phyloP scores from a whole-genome alignment of 768 basidiomycete species.

The Tulasnella sp. region DNA sequence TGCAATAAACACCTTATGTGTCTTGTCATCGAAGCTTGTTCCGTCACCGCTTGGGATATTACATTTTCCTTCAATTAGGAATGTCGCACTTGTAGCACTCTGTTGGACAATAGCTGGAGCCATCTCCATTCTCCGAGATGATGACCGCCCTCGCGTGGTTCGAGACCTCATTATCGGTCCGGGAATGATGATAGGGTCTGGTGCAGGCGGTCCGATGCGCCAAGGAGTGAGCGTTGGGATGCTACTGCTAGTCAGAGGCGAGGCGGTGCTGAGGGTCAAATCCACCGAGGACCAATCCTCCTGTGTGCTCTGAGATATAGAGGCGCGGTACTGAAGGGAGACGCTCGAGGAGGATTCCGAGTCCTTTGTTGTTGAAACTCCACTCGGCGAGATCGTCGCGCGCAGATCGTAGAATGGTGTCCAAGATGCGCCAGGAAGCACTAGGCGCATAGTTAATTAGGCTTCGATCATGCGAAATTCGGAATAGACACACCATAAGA shows the following conservation, averaged over 20 bases:
- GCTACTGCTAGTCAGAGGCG: constrained; percentile 11
- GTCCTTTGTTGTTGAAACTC: constrained; percentile 23
- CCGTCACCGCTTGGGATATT: constrained; percentile 17
- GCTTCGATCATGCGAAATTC: neutral
- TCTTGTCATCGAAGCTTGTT: neutral
- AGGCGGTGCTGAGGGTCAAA: constrained; percentile 20
- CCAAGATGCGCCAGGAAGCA: constrained; percentile 44
- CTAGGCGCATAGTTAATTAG: constrained; percentile 20
- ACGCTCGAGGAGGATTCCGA: neutral
- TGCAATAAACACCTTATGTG: constrained; percentile 19
- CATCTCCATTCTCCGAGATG: neutral
- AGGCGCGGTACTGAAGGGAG: constrained; percentile 19
- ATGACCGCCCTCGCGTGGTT: too few relatives aligned
- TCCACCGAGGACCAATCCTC: constrained; percentile 20
- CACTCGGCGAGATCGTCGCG: constrained; percentile 35
- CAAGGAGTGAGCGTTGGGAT: constrained; percentile 18
- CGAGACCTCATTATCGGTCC: too few relatives aligned
- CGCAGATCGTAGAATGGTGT: constrained; percentile 49
- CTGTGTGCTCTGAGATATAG: constrained; percentile 20
- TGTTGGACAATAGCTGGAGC: constrained; percentile 1
- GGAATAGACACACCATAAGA: constrained; percentile 39
- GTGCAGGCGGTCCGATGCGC: constrained; percentile 10
- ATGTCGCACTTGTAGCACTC: constrained; percentile 14
- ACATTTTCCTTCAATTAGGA: constrained; percentile 17
- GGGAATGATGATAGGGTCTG: too few relatives aligned